These are phyloP conservation scores for Metrosideros polymorpha DNA, from an alignment of 441 rosid genomes.

Conservation along the genomic window DNA sequence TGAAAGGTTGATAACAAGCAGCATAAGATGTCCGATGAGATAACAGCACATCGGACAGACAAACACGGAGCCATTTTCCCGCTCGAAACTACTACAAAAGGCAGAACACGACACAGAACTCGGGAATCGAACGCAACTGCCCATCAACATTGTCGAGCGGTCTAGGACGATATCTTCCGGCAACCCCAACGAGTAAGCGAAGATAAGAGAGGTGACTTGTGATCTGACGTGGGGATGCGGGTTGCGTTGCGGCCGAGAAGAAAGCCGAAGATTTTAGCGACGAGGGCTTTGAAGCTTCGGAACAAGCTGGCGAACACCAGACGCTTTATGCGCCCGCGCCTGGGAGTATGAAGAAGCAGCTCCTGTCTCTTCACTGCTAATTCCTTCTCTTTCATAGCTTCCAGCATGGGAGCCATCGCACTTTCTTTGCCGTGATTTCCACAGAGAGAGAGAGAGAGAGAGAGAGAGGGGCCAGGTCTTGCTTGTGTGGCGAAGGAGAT, in stretches of 20 bases:
- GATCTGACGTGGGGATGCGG: neutral
- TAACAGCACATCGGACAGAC: neutral
- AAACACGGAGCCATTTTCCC: neutral
- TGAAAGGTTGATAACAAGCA: neutral
- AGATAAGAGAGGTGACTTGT: neutral
- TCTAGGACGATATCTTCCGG: neutral
- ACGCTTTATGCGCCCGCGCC: neutral
- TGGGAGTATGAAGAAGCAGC: neutral
- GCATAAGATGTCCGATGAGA: neutral
- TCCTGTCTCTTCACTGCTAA: neutral
- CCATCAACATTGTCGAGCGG: neutral
- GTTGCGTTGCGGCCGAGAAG: neutral
- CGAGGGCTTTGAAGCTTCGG: neutral
- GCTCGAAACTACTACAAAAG: neutral
- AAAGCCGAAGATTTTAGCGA: neutral
- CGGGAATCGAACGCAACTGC: too few species aligned
- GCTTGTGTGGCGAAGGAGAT: too few species aligned
- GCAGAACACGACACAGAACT: neutral
- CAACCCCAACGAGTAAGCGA: neutral
- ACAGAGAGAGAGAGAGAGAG: neutral
- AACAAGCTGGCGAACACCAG: neutral
- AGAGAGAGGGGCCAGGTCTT: neutral
- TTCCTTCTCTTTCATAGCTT: neutral
- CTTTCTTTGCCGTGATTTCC: neutral
- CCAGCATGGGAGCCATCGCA: neutral